These are phyloP conservation scores for Botrytis cinerea DNA, from an alignment of 2,329 filamentous ascomycete species.

Conservation along the genomic window DNA sequence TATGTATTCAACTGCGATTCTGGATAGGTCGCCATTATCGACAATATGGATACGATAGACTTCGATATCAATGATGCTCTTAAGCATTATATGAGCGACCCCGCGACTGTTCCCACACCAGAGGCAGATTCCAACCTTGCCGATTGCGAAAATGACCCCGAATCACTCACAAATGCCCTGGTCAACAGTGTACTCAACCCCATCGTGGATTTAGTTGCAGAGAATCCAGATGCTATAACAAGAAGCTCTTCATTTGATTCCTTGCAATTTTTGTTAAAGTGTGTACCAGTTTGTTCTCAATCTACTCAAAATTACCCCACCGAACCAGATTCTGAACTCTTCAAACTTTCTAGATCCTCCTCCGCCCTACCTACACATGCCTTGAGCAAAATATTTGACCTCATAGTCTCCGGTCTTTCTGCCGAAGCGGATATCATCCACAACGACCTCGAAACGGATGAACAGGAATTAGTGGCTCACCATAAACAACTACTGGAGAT, in stretches of 20 bases:
- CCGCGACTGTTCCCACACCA: conserved; percentile 75
- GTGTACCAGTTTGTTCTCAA: conserved; percentile 59
- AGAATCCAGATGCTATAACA: conserved; percentile 85
- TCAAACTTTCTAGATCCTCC: conserved; percentile 72
- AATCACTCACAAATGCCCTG: conserved; percentile 70
- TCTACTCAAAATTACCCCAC: conserved; percentile 41
- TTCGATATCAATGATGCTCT: conserved; percentile 98
- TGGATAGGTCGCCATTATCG: conserved; percentile 14
- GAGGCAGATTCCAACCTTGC: conserved; percentile 82
- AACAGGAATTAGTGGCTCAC: conserved; percentile 81
- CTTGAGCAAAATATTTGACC: conserved; percentile 89
- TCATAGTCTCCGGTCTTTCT: conserved; percentile 82
- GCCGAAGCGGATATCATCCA: conserved; percentile 84
- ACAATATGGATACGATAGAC: conserved; percentile 68
- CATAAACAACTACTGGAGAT: conserved; percentile 93
- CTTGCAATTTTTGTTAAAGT: conserved; percentile 95
- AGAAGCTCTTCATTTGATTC: conserved; percentile 84
- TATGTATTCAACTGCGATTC: conserved; percentile 19
- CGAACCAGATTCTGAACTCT: conserved; percentile 63
- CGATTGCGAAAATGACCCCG: conserved; percentile 91
- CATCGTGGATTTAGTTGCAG: conserved; percentile 88
- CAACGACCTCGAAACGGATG: conserved; percentile 84
- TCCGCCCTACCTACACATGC: conserved; percentile 76
- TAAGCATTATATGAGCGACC: conserved; percentile 96
- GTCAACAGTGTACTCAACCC: conserved; percentile 87